Evolutionary conservation across 2,329 filamentous ascomycete genomes (phyloP).

Genomic region (Pezicula neosporulosa): DNA sequence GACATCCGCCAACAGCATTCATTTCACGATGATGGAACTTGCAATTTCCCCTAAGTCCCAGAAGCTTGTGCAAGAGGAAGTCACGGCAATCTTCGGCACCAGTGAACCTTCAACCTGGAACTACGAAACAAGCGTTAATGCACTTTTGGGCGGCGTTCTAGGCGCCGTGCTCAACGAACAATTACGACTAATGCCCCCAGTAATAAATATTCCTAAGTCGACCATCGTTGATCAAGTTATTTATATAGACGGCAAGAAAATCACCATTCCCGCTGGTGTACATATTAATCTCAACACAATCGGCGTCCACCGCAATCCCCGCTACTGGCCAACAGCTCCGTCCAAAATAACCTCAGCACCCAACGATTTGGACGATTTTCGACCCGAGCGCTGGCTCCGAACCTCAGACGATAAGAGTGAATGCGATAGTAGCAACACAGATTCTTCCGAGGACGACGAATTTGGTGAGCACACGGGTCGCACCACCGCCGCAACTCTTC

Average conservation of each 20-base stretch:
- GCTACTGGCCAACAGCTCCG: conserved; percentile 57
- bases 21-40: conserved; percentile 67
- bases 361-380: conserved; percentile 63
- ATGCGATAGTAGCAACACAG: conserved; percentile 8
- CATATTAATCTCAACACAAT: conserved; percentile 54
- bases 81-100: conserved; percentile 62
- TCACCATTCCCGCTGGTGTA: conserved; percentile 53
- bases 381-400: conserved; percentile 70
- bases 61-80: conserved; percentile 61
- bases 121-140: conserved; percentile 64
- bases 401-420: conserved; percentile 20
- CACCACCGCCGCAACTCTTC: conserved; percentile 54
- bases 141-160: conserved; percentile 64
- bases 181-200: conserved; percentile 68
- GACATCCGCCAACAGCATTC: conserved; percentile 72
- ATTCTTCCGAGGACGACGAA: conserved; percentile 37
- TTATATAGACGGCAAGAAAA: conserved; percentile 52
- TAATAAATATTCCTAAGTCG: conserved; percentile 69
- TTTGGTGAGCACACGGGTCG: conserved; percentile 56
- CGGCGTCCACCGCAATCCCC: conserved; percentile 63
- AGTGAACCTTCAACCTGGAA: conserved; percentile 61
- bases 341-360: conserved; percentile 36
- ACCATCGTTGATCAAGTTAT: conserved; percentile 51
- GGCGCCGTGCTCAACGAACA: conserved; percentile 78
- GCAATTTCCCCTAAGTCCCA: conserved; percentile 64